These are phyloP conservation scores for Phlegmacium glaucopus DNA, from an alignment of 768 basidiomycete species.

Conservation along the genomic window DNA sequence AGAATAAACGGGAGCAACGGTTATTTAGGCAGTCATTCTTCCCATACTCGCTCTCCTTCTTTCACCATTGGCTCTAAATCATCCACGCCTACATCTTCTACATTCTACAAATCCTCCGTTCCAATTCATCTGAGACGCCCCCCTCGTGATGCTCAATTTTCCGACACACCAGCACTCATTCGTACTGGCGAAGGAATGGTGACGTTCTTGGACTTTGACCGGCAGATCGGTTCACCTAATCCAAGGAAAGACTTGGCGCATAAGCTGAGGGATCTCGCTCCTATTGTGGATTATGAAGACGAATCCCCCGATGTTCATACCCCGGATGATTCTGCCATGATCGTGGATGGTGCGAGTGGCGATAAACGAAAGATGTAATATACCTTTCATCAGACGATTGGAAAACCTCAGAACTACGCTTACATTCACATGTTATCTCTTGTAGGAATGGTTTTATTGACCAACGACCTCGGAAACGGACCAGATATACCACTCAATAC, in stretches of 20 bases:
- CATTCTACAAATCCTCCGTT: slow-evolving; percentile 25
- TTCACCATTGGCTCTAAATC: slow-evolving; percentile 19
- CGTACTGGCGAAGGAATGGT: slow-evolving; percentile 78
- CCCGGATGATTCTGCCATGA: slow-evolving; percentile 21
- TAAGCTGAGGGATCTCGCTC: slow-evolving; percentile 34
- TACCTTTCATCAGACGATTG: neutral
- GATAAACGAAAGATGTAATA: slow-evolving; percentile 64
- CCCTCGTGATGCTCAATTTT: slow-evolving; percentile 49
- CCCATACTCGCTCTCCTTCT: slow-evolving; percentile 38
- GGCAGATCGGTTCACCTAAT: slow-evolving; percentile 34
- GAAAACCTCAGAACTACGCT: neutral
- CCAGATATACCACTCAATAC: slow-evolving; percentile 43
- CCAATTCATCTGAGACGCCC: slow-evolving; percentile 15
- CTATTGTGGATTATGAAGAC: slow-evolving; percentile 32
- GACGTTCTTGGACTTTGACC: slow-evolving; percentile 58
- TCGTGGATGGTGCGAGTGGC: slow-evolving; percentile 34
- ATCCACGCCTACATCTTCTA: slow-evolving; percentile 13
- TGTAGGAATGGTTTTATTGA: slow-evolving; percentile 33
- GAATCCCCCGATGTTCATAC: slow-evolving; percentile 23
- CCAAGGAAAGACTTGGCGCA: slow-evolving; percentile 19
- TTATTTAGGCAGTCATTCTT: slow-evolving; percentile 36
- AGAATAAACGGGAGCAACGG: slow-evolving; percentile 40
- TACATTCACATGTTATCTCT: neutral
- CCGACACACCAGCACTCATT: slow-evolving; percentile 63
- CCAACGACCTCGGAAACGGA: slow-evolving; percentile 59